Base-by-base conservation (phyloP, 345 rosid genomes). In the Physaria fendleri region DNA sequence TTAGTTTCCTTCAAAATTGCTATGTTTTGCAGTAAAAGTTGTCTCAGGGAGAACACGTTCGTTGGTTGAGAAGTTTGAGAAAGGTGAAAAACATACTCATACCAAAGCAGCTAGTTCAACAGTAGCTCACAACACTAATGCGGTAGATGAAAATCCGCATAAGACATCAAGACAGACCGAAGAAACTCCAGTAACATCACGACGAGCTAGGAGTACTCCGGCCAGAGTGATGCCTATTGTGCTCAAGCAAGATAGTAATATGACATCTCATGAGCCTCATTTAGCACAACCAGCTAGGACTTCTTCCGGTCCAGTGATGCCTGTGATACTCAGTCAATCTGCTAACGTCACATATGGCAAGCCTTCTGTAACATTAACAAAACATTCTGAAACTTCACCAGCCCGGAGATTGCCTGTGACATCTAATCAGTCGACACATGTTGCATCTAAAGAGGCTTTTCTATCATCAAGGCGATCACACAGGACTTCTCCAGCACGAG, bases 41-140 rank as follows among this genome's bases (percentile, higher is more conserved):
- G 85, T 89, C 62, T 72, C 72, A 1, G 99, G 99, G 58, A 78
- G 95, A 73, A 93, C 95, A 8, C 99, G 99, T 40, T 42, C 82
- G 27, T 79, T 90, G 56, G 99, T 93, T 27, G 99, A 90, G 84
- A 87, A 59, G 76, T 93, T 93, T 77, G 99, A 93, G 79, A 80
- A 79, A 69, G 76, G 78, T 61, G 89, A 87, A 54, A 76, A 34
- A 57, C 35, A 48, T 16, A 61, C 54, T 56, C 59, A 41, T 64
- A 65, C 39, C 39, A 83, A 74, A 65, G 74, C 71, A 53, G 38
- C 56, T 47, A 67, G 49, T 64, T 22, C 53, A 53, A 59, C 50
- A 59, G 59, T 65, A 40, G 29, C 33, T 28, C 56, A 30, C 10
- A 63, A 14, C 38, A 63, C 17, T 34, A 42, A 27, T 33, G 27